Evolutionary conservation across 2,329 filamentous ascomycete genomes (phyloP), one percentile per base, ranked within the genome.

Genomic region (Pseudocercospora fuligena): DNA sequence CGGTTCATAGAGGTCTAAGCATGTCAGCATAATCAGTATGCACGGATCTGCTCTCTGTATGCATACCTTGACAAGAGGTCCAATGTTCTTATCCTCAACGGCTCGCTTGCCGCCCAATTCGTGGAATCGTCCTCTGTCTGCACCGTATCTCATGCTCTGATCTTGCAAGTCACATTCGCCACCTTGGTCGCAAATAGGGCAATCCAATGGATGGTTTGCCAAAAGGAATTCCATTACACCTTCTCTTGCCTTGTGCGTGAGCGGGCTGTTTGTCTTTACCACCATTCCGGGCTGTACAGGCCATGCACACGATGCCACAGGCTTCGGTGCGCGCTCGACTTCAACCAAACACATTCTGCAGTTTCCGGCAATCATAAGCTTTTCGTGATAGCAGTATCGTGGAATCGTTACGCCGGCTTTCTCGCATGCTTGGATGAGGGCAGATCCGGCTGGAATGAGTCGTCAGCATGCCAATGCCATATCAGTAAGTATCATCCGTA

Each of bases 281-380:
- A 97, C 93, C 95, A 99, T 99, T 69, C 95, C 95, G 64, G 95
- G 92, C 81, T 97, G 94, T 73, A 98, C 95, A 61, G 95, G 95
- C 95, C 95, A 99, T 74, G 95, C 95, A 82, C 95, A 99, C 70
- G 95, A 99, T 75, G 95, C 95, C 65, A 98, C 94, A 67, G 95
- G 95, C 84, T 99, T 99, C 66, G 95, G 95, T 68, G 93, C 92
- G 82, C 89, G 89, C 84, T 98, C 95, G 73, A 99, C 95, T 85
- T 99, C 95, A 78, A 99, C 95, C 78, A 99, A 85, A 83, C 95
- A 99, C 95, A 99, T 99, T 85, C 95, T 93, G 84, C 95, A 99
- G 84, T 98, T 99, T 82, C 95, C 95, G 77, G 95, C 95, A 86
- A 99, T 97, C 90, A 97, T 93, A 74, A 99, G 88, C 84, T 99